phyloP scores from a whole-genome alignment of 768 basidiomycete genomes.

The Mycena haematopus region DNA sequence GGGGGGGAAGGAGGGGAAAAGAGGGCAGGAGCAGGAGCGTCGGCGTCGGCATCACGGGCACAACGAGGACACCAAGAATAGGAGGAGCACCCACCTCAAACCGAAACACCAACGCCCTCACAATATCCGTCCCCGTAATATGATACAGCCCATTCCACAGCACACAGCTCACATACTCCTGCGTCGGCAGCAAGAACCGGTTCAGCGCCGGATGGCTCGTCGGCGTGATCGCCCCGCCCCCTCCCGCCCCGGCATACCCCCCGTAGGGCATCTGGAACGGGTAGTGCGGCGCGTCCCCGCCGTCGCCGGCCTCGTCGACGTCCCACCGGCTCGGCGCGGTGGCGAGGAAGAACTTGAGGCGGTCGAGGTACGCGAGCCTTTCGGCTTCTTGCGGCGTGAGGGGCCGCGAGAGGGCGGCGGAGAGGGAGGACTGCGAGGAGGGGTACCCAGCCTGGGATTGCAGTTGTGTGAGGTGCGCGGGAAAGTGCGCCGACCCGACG shows the following conservation, averaged over 20 bases:
- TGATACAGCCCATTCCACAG: slow-evolving; percentile 92
- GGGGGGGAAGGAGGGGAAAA: too few relatives aligned
- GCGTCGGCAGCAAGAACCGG: slow-evolving; percentile 85
- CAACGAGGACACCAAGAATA: too few relatives aligned
- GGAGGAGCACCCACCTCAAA: slow-evolving; percentile 66
- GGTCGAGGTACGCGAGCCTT: slow-evolving; percentile 74
- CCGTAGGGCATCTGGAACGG: too few relatives aligned
- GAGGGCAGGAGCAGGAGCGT: neutral
- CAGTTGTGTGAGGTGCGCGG: neutral
- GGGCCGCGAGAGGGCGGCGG: slow-evolving; percentile 53
- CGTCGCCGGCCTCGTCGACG: slow-evolving; percentile 15
- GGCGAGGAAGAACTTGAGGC: slow-evolving; percentile 88
- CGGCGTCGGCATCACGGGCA: too few relatives aligned
- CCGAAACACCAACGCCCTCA: slow-evolving; percentile 91
- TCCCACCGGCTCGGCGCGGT: slow-evolving; percentile 84
- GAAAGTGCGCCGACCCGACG: neutral
- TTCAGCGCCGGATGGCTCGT: slow-evolving; percentile 74
- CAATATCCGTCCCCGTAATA: slow-evolving; percentile 97
- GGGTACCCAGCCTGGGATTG: too few relatives aligned
- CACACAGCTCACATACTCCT: slow-evolving; percentile 90
- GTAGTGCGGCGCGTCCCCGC: too few relatives aligned
- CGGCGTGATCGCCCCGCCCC: slow-evolving; percentile 24
- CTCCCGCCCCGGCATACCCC: too few relatives aligned
- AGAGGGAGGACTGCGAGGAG: neutral
- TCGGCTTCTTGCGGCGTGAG: slow-evolving; percentile 72